These are phyloP conservation scores for Ambrosia trifida DNA, from an alignment of 129 eudicot genomes.

Conservation along the genomic window DNA sequence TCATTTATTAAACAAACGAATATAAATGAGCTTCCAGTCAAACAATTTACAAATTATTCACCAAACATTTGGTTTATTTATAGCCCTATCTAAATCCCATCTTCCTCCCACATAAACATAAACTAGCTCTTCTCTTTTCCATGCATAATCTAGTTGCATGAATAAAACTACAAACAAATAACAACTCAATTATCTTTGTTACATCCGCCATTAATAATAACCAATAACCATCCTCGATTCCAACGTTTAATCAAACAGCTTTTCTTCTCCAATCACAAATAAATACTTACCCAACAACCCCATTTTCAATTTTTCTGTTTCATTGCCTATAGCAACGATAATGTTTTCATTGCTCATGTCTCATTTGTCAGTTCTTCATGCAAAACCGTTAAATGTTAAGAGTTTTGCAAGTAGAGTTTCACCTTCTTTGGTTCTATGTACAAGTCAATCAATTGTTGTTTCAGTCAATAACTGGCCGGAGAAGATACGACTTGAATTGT, in stretches of 20 bases:
- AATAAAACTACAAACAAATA: conserved; percentile 13
- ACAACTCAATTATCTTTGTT: conserved; percentile 25
- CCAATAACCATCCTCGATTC: conserved; percentile 33
- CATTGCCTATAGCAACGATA: not conserved
- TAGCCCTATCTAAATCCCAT: too few relatives aligned
- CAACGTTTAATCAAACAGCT: conserved; percentile 26
- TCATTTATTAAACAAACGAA: too few relatives aligned
- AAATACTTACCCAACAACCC: conserved; percentile 18
- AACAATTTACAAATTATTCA: too few relatives aligned
- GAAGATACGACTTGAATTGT: conserved; percentile 28
- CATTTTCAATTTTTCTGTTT: conserved; percentile 27
- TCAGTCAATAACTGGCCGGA: conserved; percentile 29
- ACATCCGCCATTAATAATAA: conserved; percentile 39
- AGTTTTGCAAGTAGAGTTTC: conserved; percentile 24
- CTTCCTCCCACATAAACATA: too few relatives aligned
- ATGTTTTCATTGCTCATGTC: conserved; percentile 37
- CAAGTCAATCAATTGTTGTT: conserved; percentile 31
- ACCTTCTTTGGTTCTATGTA: conserved; percentile 32
- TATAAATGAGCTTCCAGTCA: too few relatives aligned
- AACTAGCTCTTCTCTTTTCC: conserved; percentile 3
- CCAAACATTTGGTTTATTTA: too few relatives aligned
- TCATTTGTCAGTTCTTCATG: conserved; percentile 27
- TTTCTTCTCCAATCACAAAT: conserved; percentile 30
- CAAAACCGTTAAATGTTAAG: conserved; percentile 26
- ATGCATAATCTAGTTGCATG: conserved; percentile 25